phyloP scores from a whole-genome alignment of 2,329 filamentous ascomycete species.

The Cladosporium sphaerospermum region DNA sequence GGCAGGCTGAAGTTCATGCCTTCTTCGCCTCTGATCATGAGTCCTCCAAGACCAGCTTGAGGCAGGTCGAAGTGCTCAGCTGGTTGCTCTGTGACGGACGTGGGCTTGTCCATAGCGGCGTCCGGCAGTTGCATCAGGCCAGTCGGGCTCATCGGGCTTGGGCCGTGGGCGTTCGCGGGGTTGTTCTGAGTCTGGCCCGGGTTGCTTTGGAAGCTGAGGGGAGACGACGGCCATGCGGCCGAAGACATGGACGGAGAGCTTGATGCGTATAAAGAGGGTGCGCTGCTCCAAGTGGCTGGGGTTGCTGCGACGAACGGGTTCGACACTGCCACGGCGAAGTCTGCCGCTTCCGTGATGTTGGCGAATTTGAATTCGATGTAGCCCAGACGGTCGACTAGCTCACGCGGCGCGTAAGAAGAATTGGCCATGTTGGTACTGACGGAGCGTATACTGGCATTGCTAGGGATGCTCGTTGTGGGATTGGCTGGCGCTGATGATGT shows the following conservation, averaged over 20 bases:
- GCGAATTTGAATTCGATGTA: constrained; percentile 11
- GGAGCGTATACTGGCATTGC: constrained; percentile 8
- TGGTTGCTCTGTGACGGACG: constrained; percentile 1
- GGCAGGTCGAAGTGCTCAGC: constrained; percentile 1
- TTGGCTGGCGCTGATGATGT: not conserved
- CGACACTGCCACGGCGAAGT: constrained; percentile 1
- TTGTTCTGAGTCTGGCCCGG: not conserved
- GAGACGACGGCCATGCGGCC: constrained; percentile 1
- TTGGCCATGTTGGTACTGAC: constrained; percentile 8
- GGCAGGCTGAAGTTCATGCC: not conserved
- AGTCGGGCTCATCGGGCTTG: constrained; percentile 7
- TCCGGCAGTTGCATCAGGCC: constrained; percentile 6
- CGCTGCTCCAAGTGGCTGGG: constrained; percentile 4
- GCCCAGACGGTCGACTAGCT: constrained; percentile 4
- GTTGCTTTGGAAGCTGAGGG: constrained; percentile 1
- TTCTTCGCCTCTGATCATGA: constrained; percentile 4
- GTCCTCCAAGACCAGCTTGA: not conserved
- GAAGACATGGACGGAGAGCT: constrained; percentile 6
- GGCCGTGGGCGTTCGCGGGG: not conserved
- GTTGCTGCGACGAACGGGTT: constrained; percentile 9
- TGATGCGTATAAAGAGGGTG: constrained; percentile 6
- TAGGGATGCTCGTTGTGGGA: not conserved
- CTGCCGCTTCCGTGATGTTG: not conserved
- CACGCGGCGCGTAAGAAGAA: constrained; percentile 3
- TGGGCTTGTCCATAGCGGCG: constrained; percentile 4